phyloP scores from a whole-genome alignment of 2,329 filamentous ascomycete species.

The Westerdykella aurantiaca region DNA sequence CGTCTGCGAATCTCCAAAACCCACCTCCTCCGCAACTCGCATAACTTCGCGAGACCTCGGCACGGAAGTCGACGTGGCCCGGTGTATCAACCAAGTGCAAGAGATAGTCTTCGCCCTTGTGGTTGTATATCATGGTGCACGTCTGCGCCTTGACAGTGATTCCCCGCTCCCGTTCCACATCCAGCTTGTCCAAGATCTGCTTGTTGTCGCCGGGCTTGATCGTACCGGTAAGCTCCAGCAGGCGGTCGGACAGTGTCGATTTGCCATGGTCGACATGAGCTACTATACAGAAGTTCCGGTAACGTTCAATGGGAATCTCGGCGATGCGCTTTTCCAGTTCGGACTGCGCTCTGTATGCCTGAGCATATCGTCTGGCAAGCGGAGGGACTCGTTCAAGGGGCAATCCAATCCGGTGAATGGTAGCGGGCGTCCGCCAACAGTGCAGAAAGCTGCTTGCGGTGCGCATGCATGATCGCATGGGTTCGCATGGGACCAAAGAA shows the following conservation, averaged over 20 bases:
- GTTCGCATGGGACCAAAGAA: slow-evolving; percentile 29
- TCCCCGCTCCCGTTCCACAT: slow-evolving; percentile 90
- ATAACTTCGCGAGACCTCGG: slow-evolving; percentile 92
- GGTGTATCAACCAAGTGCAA: slow-evolving; percentile 95
- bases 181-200: slow-evolving; percentile 93
- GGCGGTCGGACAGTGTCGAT: slow-evolving; percentile 85
- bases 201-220: slow-evolving; percentile 82
- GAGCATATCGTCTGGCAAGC: slow-evolving; percentile 28
- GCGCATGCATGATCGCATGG: slow-evolving; percentile 48
- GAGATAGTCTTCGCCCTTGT: slow-evolving; percentile 81
- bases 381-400: slow-evolving; percentile 25
- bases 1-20: not conserved
- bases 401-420: slow-evolving; percentile 14
- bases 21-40: slow-evolving; percentile 77
- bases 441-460: slow-evolving; percentile 40
- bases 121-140: slow-evolving; percentile 92
- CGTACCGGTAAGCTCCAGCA: slow-evolving; percentile 90
- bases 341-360: slow-evolving; percentile 37
- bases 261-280: slow-evolving; percentile 99
- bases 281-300: slow-evolving; percentile 96
- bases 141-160: slow-evolving; percentile 99
- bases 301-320: slow-evolving; percentile 71
- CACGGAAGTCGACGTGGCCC: slow-evolving; percentile 94
- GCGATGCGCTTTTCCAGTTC: slow-evolving; percentile 61
- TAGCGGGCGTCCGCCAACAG: slow-evolving; percentile 27